A percentile compares a stretch with the other conserved stretches of the same genome.
Conservation (phyloP, 2,329 filamentous ascomycete species). For the Grosmannia serpens region DNA sequence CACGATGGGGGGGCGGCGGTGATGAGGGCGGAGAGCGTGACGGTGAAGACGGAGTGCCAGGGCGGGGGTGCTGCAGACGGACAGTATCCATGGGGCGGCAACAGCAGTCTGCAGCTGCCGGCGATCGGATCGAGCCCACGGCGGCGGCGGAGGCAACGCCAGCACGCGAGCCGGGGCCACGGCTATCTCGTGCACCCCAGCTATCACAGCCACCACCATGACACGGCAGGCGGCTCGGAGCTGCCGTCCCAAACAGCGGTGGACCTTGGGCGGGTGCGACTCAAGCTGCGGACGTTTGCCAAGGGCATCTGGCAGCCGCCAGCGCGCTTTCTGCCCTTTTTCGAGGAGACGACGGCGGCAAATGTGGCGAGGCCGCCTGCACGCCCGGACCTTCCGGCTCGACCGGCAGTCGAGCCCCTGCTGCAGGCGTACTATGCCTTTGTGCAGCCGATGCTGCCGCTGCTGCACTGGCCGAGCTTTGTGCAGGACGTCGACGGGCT, state of each 20-base stretch:
- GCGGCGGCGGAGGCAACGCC: slow-evolving; percentile 37
- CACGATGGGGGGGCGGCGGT: background rate
- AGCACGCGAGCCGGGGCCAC: slow-evolving; percentile 23
- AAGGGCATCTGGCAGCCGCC: slow-evolving; percentile 74
- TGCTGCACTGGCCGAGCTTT: slow-evolving; percentile 82
- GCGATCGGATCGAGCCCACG: slow-evolving; percentile 55
- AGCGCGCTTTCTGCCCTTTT: slow-evolving; percentile 40
- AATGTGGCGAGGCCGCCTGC: background rate
- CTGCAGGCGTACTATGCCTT: slow-evolving; percentile 65
- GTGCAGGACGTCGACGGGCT: slow-evolving; percentile 63
- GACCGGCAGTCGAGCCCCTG: slow-evolving; percentile 57
- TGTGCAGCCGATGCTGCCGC: slow-evolving; percentile 69
- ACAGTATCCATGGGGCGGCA: no score
- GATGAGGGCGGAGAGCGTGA: background rate
- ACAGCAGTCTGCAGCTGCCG: slow-evolving; percentile 39
- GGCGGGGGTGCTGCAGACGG: background rate
- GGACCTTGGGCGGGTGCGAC: slow-evolving; percentile 60
- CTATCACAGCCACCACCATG: background rate
- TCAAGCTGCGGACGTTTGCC: slow-evolving; percentile 61
- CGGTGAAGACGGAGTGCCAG: background rate
- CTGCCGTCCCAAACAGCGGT: slow-evolving; percentile 32
- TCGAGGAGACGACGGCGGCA: slow-evolving; percentile 23
- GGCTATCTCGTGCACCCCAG: no score
- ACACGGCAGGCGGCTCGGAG: no score
- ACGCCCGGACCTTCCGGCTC: slow-evolving; percentile 55